These are phyloP conservation scores for Dimargaris verticillata DNA, from an alignment of 192 early-diverging fungal species.

Conservation along the genomic window DNA sequence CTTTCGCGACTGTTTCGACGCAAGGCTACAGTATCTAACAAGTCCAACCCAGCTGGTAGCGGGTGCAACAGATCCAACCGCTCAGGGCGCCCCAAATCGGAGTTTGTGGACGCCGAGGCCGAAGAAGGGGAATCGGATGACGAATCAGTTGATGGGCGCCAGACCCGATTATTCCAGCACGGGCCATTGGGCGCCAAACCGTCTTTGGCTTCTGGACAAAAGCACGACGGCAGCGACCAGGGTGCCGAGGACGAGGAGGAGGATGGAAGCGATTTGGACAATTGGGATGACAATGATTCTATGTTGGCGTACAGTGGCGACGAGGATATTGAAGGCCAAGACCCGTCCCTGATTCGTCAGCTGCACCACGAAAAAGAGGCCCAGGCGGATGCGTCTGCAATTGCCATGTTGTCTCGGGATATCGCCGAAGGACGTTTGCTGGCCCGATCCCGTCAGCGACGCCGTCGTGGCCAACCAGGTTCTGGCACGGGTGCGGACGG, in stretches of 20 bases:
- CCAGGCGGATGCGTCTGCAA: conserved; percentile 20
- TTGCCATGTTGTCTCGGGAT: conserved; percentile 21
- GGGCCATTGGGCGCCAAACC: background rate
- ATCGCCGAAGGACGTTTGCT: conserved; percentile 18
- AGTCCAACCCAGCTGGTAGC: no score
- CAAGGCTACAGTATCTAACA: background rate
- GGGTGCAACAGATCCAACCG: background rate
- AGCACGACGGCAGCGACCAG: background rate
- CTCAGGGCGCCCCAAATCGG: conserved; percentile 13
- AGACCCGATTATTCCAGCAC: background rate
- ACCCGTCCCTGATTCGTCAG: conserved; percentile 16
- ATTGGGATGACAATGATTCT: conserved; percentile 26
- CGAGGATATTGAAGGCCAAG: conserved; percentile 13
- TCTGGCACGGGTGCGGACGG: background rate
- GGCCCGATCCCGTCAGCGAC: background rate
- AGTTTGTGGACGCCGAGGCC: conserved; percentile 30
- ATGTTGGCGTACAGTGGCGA: conserved; percentile 22
- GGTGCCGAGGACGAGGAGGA: conserved; percentile 14
- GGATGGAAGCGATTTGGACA: conserved; percentile 19
- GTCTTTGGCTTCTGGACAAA: background rate
- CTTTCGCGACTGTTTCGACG: background rate
- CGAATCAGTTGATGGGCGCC: conserved; percentile 13
- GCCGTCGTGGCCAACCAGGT: background rate
- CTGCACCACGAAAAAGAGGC: conserved; percentile 21
- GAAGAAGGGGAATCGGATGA: conserved; percentile 26